Percentiles rank a stretch among this genome's conserved stretches.
These are phyloP conservation scores for Mytilinidion resinicola DNA, from an alignment of 495 filamentous ascomycete genomes.

Conservation along the genomic window DNA sequence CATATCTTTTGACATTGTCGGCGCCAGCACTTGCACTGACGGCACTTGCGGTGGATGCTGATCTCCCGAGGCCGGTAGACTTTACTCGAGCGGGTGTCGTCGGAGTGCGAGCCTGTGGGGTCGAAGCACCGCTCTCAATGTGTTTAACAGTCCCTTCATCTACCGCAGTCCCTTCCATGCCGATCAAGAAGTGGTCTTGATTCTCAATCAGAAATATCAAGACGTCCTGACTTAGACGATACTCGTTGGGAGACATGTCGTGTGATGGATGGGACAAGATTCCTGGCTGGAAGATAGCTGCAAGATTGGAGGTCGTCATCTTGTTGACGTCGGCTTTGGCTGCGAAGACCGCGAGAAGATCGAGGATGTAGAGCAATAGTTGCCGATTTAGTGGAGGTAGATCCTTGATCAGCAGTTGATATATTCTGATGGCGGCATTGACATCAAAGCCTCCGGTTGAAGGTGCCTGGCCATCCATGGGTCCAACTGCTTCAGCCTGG, in stretches of 20 bases:
- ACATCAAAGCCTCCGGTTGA: conserved; percentile 63
- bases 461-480: conserved; percentile 47
- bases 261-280: conserved; percentile 90
- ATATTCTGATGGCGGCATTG: conserved; percentile 67
- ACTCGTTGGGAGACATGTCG: conserved; percentile 90
- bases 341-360: conserved; percentile 95
- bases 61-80: conserved; percentile 55
- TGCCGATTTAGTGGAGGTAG: conserved; percentile 91
- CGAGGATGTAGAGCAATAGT: conserved; percentile 90
- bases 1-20: conserved; percentile 75
- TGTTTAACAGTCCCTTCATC: conserved; percentile 84
- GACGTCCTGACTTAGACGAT: conserved; percentile 91
- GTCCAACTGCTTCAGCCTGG: conserved; percentile 63
- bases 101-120: conserved; percentile 51
- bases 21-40: conserved; percentile 49
- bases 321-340: conserved; percentile 95
- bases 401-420: conserved; percentile 86
- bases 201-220: conserved; percentile 98
- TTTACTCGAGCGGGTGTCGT: conserved; percentile 49
- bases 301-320: conserved; percentile 90
- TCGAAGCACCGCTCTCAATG: conserved; percentile 57
- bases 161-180: conserved; percentile 86
- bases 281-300: conserved; percentile 97
- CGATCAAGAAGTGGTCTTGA: conserved; percentile 66
- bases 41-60: conserved; percentile 63